phyloP scores from a whole-genome alignment of 2,329 filamentous ascomycete species.

The Proliferodiscus dingleyae region DNA sequence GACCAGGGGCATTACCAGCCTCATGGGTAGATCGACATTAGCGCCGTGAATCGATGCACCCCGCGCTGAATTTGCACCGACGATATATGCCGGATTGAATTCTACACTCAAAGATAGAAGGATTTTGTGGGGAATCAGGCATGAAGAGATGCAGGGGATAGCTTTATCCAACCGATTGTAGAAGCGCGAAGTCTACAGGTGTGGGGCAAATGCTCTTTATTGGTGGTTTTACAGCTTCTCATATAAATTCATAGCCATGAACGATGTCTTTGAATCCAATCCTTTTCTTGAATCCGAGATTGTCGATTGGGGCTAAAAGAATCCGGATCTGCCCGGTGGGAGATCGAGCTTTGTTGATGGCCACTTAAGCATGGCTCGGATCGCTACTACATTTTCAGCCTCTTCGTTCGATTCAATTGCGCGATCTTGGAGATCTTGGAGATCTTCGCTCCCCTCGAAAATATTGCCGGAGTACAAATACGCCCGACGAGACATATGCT shows the following conservation, averaged over 20 bases:
- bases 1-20: neutral
- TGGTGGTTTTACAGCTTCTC: too few relatives aligned
- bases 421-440: neutral
- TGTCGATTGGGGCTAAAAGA: neutral
- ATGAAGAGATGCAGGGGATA: neutral
- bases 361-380: too few relatives aligned
- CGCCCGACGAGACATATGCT: neutral
- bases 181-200: neutral
- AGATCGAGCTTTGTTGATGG: neutral
- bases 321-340: neutral
- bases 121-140: conserved; percentile 6
- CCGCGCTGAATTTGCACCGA: conserved; percentile 2
- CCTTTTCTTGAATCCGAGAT: neutral
- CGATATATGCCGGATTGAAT: conserved; percentile 8
- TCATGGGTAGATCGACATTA: conserved; percentile 2
- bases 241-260: too few relatives aligned
- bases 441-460: neutral
- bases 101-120: conserved; percentile 3
- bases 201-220: neutral
- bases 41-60: conserved; percentile 5
- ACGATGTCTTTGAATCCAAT: neutral
- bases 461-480: neutral
- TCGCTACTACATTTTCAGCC: too few relatives aligned
- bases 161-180: conserved; percentile 10
- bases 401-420: too few relatives aligned